Evolutionary conservation across 495 filamentous ascomycete species (phyloP).

Genomic region (Clohesyomyces aquaticus): DNA sequence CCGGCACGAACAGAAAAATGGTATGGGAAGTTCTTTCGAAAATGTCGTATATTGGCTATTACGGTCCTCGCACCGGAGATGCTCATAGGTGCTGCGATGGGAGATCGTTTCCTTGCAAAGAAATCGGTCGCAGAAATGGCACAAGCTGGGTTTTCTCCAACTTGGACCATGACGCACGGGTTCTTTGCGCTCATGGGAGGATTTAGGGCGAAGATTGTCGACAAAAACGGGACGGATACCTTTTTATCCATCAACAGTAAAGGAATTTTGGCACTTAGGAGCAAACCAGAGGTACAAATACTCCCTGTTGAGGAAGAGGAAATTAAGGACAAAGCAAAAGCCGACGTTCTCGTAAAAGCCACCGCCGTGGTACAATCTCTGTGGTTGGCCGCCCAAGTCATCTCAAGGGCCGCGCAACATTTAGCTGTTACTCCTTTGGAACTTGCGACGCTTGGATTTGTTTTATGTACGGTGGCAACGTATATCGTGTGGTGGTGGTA

Average conservation of each 20-base stretch:
- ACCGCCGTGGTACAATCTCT: neutral
- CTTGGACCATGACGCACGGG: conserved; percentile 1
- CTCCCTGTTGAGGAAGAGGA: neutral
- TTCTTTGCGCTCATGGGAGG: conserved; percentile 11
- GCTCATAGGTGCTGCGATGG: conserved; percentile 2
- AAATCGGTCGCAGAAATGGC: neutral
- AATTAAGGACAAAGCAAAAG: neutral
- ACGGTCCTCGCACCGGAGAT: conserved; percentile 1
- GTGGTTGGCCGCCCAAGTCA: neutral
- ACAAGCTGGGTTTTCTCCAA: neutral
- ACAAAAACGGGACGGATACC: neutral
- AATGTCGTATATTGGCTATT: neutral
- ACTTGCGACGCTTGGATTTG: conserved; percentile 1
- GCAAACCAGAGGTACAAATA: neutral
- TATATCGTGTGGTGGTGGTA: neutral
- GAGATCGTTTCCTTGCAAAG: neutral
- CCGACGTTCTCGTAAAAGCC: neutral
- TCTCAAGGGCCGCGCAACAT: neutral
- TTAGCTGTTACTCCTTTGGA: neutral
- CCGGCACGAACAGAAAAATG: neutral
- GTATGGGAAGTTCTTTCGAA: neutral
- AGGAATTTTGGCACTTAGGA: neutral
- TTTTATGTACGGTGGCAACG: neutral
- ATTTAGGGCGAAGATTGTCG: neutral
- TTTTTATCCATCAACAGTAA: neutral